Evolutionary conservation across 1,139 yeast genomes (phyloP), one percentile per base, ranked within the genome.

Genomic region (Kluyveromyces sp.): DNA sequence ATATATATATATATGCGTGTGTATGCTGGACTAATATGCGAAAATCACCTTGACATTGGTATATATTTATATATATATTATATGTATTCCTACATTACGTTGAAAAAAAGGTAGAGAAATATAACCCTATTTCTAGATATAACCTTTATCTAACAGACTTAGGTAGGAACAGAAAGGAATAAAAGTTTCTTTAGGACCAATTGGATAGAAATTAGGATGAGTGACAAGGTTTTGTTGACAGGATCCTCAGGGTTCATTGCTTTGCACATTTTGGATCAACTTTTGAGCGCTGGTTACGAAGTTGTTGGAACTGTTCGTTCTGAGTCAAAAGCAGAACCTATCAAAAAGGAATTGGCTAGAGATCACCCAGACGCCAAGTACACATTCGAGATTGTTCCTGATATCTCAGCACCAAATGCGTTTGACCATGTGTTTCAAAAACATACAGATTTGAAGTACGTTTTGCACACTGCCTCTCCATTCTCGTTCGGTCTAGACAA

Each of bases 241-340:
- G 50, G 50, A 5, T 38, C 49, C 34, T 43, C 47, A n/a, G 49
- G 51, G 7, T 46, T 34, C 40, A 44, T 46, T 35, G 51, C 51
- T 8, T 33, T 45, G 45, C 74, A 74, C 49, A 59, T 71, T 30
- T 61, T 65, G 33, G 53, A 59, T 37, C 59, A 50, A 34, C 56
- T 69, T 29, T 43, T 59, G 3, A 34, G 45, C 25, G 58, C 60
- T 36, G 74, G 71, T 10, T 74, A 72, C 58, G 56, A 60, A 3
- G 84, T 80, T 3, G 66, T 78, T 25, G 83, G 82, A 1, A 70
- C 81, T 0, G 83, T 76, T 2, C 67, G 84, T 52, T 66, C 76
- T 3, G 63, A 64, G 28, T 67, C 55, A 2, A 74, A 73, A 55
- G 80, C 77, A 4, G 71, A 70, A 39, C 51, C 56, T 3, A 51